phyloP scores from a whole-genome alignment of 1,139 yeast genomes.

The Candida smagusa region DNA sequence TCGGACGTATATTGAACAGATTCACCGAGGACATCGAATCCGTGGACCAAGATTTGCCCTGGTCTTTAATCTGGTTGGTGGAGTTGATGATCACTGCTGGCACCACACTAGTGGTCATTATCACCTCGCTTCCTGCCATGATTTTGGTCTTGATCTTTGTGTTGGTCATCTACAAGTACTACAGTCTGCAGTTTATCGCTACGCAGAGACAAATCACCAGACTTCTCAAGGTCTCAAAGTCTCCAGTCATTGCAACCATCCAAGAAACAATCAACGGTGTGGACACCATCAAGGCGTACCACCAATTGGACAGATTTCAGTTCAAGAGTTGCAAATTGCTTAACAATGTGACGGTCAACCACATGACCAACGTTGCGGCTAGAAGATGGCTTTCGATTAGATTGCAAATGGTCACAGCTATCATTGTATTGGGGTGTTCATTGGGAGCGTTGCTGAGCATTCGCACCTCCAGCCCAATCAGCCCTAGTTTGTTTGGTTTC shows the following conservation, averaged over 20 bases:
- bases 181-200: slow-evolving; percentile 29
- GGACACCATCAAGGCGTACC: slow-evolving; percentile 34
- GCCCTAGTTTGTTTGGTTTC: slow-evolving; percentile 36
- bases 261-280: slow-evolving; percentile 39
- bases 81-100: slow-evolving; percentile 19
- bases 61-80: slow-evolving; percentile 20
- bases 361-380: slow-evolving; percentile 21
- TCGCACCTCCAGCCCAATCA: slow-evolving; percentile 10
- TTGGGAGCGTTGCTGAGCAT: slow-evolving; percentile 9
- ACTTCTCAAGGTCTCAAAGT: slow-evolving; percentile 28
- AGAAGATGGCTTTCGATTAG: slow-evolving; percentile 42
- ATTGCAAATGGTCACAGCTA: slow-evolving; percentile 33
- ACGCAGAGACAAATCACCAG: slow-evolving; percentile 38
- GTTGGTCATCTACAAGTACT: slow-evolving; percentile 26
- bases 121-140: slow-evolving; percentile 34
- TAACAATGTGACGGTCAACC: slow-evolving; percentile 17
- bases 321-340: slow-evolving; percentile 18
- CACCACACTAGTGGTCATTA: slow-evolving; percentile 21
- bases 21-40: slow-evolving; percentile 36
- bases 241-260: slow-evolving; percentile 35
- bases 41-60: slow-evolving; percentile 32
- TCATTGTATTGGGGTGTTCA: slow-evolving; percentile 28
- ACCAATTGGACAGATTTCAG: slow-evolving; percentile 26
- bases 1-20: slow-evolving; percentile 39
- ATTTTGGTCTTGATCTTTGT: slow-evolving; percentile 21